Evolutionary conservation across 2,329 filamentous ascomycete genomes (phyloP).

Genomic region (Akanthomyces muscarius): DNA sequence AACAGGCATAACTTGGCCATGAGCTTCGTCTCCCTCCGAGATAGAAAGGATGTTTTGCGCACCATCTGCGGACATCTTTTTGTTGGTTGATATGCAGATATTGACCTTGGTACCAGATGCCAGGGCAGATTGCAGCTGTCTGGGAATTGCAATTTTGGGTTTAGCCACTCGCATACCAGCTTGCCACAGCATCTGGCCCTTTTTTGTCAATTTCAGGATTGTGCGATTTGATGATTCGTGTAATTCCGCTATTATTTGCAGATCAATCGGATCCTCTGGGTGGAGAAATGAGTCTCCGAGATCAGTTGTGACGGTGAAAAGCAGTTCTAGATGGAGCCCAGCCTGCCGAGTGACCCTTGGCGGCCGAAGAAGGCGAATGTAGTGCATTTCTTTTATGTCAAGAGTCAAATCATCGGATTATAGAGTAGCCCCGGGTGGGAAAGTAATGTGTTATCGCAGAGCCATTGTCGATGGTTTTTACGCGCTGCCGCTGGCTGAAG

Average conservation of each 20-base stretch:
- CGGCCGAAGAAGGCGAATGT: conserved; percentile 51
- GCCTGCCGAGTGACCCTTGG: conserved; percentile 34
- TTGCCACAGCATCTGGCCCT: conserved; percentile 28
- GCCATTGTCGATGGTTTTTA: not conserved
- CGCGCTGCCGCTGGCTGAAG: not conserved
- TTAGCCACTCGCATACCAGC: conserved; percentile 40
- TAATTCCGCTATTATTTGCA: conserved; percentile 35
- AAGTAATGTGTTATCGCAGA: not conserved
- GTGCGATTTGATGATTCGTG: conserved; percentile 22
- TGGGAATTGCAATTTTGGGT: conserved; percentile 27
- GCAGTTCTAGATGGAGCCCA: conserved; percentile 36
- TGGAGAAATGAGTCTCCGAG: conserved; percentile 52
- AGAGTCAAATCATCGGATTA: fast-evolving
- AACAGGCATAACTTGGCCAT: conserved; percentile 42
- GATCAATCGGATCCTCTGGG: conserved; percentile 41
- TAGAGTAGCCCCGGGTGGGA: not conserved
- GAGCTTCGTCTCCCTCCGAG: conserved; percentile 13
- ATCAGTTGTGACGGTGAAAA: conserved; percentile 55
- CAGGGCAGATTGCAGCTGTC: conserved; percentile 25
- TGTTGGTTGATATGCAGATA: conserved; percentile 28
- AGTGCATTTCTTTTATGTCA: conserved; percentile 45
- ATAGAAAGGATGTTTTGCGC: conserved; percentile 25
- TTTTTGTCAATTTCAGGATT: conserved; percentile 25
- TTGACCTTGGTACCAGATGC: conserved; percentile 25
- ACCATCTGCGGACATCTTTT: conserved; percentile 26